Evolutionary conservation across 352 stramenopile genomes (phyloP).

Genomic region (Peronosclerospora sorghi): DNA sequence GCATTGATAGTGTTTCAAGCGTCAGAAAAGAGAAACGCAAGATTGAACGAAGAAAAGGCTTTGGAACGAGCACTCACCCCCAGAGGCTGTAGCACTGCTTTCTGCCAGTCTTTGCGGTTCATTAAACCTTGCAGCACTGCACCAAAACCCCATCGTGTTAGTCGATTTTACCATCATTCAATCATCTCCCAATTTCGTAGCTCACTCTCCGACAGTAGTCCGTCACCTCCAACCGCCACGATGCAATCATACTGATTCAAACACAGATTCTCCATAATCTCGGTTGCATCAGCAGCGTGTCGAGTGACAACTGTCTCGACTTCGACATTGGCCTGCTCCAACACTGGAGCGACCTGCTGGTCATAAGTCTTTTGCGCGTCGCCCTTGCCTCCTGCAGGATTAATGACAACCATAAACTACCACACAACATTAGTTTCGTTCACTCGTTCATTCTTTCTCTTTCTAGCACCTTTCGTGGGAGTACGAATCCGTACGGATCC

Average conservation of each 20-base stretch:
- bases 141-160: conserved; percentile 9
- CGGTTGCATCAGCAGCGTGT: conserved; percentile 32
- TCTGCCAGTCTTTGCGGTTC: conserved; percentile 41
- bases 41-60: not conserved
- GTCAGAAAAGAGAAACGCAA: not conserved
- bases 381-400: conserved; percentile 47
- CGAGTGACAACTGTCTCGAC: conserved; percentile 36
- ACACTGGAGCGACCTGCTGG: conserved; percentile 37
- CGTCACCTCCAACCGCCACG: conserved; percentile 63
- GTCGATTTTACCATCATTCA: not conserved
- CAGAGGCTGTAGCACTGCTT: conserved; percentile 41
- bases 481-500: conserved; percentile 27
- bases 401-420: conserved; percentile 59
- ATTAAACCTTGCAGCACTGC: conserved; percentile 69
- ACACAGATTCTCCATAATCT: conserved; percentile 40
- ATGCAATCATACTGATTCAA: conserved; percentile 47
- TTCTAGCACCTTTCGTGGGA: conserved; percentile 10
- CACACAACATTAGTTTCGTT: conserved; percentile 1
- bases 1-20: no score
- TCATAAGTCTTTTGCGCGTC: conserved; percentile 46
- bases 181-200: not conserved
- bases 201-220: conserved; percentile 56
- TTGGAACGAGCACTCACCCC: conserved; percentile 24
- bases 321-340: conserved; percentile 42
- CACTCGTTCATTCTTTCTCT: not conserved